Evolutionary conservation across 768 basidiomycete species (phyloP), one percentile per base, ranked within the genome.

Genomic region (Strobilomyces confusus): DNA sequence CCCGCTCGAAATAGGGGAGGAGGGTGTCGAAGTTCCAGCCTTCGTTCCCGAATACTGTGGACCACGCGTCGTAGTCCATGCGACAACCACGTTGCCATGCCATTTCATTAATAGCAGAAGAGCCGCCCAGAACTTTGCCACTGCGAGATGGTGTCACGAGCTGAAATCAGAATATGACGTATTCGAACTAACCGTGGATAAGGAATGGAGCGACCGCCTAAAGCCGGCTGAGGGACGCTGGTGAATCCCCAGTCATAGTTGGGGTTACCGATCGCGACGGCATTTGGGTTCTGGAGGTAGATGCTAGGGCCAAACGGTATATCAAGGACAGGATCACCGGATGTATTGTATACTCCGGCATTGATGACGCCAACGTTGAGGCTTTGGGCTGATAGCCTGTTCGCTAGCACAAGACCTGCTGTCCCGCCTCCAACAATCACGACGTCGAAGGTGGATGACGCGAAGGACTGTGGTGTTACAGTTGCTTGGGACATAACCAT

Each of bases 81-180:
- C 19, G 9, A 20, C 19, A 20, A n/a, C 37, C 37, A 9, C 37
- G 37, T 38, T 38, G 37, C 37, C 44, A 45, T 20, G n/a, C 44
- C 44, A 45, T 32, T 3, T 30, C 4, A 11, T 51, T 51, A 19
- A 51, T 13, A 14, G 42, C 50, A n/a, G 50, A 51, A 3, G 50
- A 51, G 4, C 50, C 50, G 17, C 50, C 50, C 5, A 51, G 11
- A 23, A 51, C 50, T 22, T 51, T 51, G 17, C 43, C 50, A 30
- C 50, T 51, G 22, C 15, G 7, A 1, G 8, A 29, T 3, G 4
- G 12, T 17, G 15, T 45, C 20, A 51, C 14, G 1, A 14, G 2
- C 7, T 22, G 14, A 38, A 33, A 30, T 37, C 20, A n/a, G 17
- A 7, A 4, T 2, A 2, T 14, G 30, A n/a, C 15, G 19, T 9